Evolutionary conservation across 169 alveolate genomes (phyloP).

Genomic region (Amoebophrya sp.): DNA sequence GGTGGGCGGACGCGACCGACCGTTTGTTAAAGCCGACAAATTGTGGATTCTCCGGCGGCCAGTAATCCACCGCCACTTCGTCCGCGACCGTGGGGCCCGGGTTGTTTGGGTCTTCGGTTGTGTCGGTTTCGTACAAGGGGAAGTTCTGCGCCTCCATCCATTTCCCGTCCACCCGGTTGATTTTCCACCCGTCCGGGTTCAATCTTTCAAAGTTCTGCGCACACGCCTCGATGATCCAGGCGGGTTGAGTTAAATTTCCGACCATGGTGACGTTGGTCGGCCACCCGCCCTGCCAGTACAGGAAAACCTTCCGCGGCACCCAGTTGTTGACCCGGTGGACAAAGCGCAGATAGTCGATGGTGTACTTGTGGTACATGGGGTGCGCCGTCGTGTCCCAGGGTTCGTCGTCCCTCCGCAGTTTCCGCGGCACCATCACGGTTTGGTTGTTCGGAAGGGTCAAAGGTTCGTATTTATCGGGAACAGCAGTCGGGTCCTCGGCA

Average conservation of each 20-base stretch:
- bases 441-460: too few relatives aligned
- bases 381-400: not conserved
- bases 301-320: not conserved
- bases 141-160: not conserved
- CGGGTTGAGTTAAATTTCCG: not conserved
- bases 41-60: too few relatives aligned
- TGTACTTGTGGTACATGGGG: not conserved
- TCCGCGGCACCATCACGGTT: not conserved
- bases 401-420: not conserved
- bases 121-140: not conserved
- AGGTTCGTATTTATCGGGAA: too few relatives aligned
- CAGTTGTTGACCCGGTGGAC: not conserved
- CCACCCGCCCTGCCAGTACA: not conserved
- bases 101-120: not conserved
- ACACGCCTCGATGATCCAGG: not conserved
- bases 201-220: not conserved
- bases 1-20: too few relatives aligned
- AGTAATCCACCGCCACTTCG: not conserved
- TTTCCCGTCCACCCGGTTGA: not conserved
- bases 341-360: not conserved
- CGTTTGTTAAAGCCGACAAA: too few relatives aligned
- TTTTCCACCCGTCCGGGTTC: not conserved
- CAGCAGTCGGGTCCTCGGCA: too few relatives aligned
- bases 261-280: not conserved
- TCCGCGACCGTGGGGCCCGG: not conserved